Conservation (phyloP, 306 rosid species). For the Cucurbita maxima region DNA sequence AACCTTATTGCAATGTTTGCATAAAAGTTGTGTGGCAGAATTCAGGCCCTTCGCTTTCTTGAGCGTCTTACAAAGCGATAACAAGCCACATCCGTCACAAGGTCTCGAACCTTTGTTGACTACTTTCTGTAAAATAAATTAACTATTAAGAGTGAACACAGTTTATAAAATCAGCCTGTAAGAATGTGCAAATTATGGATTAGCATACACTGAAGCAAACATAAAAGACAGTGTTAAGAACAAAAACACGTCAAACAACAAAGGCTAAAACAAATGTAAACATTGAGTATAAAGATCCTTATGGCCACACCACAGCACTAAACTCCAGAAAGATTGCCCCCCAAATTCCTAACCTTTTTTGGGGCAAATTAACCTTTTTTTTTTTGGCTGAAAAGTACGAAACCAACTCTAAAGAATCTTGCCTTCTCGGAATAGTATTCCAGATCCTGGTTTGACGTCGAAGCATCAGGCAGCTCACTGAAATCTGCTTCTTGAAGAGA, state of each 20-base stretch:
- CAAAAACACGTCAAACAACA: neutral
- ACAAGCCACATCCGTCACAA: constrained; percentile 69
- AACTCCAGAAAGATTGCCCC: neutral
- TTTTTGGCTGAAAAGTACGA: neutral
- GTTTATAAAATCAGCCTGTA: neutral
- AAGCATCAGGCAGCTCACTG: constrained; percentile 20
- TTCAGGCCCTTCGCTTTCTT: constrained; percentile 44
- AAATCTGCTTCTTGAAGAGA: constrained; percentile 20
- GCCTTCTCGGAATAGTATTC: constrained; percentile 29
- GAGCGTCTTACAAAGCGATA: constrained; percentile 36
- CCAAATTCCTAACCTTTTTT: neutral
- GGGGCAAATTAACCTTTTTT: neutral
- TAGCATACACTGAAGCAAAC: neutral
- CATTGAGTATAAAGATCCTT: neutral
- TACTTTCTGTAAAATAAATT: constrained; percentile 38
- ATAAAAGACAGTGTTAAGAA: neutral
- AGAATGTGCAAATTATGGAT: neutral
- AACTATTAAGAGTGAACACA: constrained; percentile 9
- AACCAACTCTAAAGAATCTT: neutral
- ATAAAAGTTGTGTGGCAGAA: constrained; percentile 31
- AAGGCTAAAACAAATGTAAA: neutral
- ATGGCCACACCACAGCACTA: neutral
- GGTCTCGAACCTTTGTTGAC: constrained; percentile 22
- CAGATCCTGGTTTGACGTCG: constrained; percentile 28
- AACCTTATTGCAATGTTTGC: constrained; percentile 85